Evolutionary conservation across 2,329 filamentous ascomycete genomes (phyloP).

Genomic region (Hirsutella thompsonii): DNA sequence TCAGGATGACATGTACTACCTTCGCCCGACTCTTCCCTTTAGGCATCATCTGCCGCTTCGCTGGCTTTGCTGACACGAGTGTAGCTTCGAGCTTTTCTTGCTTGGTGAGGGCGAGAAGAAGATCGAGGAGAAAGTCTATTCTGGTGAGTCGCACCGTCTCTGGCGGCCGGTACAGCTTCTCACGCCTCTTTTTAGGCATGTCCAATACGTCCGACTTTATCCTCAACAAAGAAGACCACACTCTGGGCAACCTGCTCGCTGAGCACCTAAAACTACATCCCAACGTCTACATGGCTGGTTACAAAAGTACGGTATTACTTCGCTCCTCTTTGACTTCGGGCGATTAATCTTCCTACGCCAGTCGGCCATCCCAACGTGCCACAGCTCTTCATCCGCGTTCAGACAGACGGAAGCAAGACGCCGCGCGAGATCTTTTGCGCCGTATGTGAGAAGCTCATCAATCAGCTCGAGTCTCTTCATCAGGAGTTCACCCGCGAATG

Average conservation of each 20-base stretch:
- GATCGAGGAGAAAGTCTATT: conserved; percentile 77
- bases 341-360: conserved; percentile 7
- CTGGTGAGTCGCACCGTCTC: conserved; percentile 47
- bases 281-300: conserved; percentile 81
- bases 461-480: conserved; percentile 65
- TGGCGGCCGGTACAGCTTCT: background rate
- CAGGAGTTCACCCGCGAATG: conserved; percentile 89
- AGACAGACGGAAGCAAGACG: conserved; percentile 78
- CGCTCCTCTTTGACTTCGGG: conserved; percentile 16
- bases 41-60: background rate
- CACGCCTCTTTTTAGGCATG: conserved; percentile 42
- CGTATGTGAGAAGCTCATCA: conserved; percentile 71
- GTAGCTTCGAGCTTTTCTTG: conserved; percentile 86
- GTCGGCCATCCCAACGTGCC: conserved; percentile 49
- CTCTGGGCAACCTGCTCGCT: conserved; percentile 78
- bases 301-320: conserved; percentile 39
- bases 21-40: conserved; percentile 5
- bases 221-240: conserved; percentile 95
- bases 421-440: conserved; percentile 81
- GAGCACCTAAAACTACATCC: conserved; percentile 74
- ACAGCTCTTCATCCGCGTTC: conserved; percentile 61
- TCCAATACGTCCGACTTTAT: conserved; percentile 93
- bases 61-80: conserved; percentile 9
- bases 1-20: conserved; percentile 18
- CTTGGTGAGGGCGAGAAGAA: conserved; percentile 85